Evolutionary conservation across 805 yeast species (phyloP), one percentile per base, ranked within the genome.

Genomic region (Hemisphaericaspora nanyangensis): DNA sequence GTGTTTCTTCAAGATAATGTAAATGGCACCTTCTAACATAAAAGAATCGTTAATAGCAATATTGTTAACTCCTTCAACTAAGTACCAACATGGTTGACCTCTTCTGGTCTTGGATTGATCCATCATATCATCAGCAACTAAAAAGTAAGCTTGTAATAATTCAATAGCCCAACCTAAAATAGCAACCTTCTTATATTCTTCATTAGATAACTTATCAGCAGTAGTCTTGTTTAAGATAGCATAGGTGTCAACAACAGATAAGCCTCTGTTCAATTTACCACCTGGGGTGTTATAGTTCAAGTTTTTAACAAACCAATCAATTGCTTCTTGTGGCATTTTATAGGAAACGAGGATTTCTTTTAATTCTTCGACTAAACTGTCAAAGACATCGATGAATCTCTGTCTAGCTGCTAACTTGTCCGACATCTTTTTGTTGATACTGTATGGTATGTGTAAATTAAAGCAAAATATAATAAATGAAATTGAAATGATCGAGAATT

Each of bases 101-200:
- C 99, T 83, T 75, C 99, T 85, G 30, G 99, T 93, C 62, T 87
- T 84, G 25, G 96, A 85, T 51, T 80, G 79, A 63, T 93, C 99
- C 99, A 93, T 93, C 80, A 93, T 93, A 61, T 93, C 99, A 62
- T 93, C 99, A 24, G 98, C 95, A 41, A 93, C 98, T 55, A 93
- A 75, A 74, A 93, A 93, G 63, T 87, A 93, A 2, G 97, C 98
- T 68, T 91, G 99, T 51, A 91, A 73, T 49, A 93, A 74, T 69
- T 93, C 99, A 51, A 93, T 80, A 52, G 88, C 75, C 99, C 99
- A 93, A 17, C 99, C 99, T 49, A 93, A 74, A 35, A 90, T 70
- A 7, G 97, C 93, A 28, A 87, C 85, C 54, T 80, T 82, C 61
- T 79, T 79, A 70, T 89, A 91, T 57, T 88, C 93, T 24, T 70